These are phyloP conservation scores for Macrolepiota albuminosa DNA, from an alignment of 768 basidiomycete genomes.

Conservation along the genomic window DNA sequence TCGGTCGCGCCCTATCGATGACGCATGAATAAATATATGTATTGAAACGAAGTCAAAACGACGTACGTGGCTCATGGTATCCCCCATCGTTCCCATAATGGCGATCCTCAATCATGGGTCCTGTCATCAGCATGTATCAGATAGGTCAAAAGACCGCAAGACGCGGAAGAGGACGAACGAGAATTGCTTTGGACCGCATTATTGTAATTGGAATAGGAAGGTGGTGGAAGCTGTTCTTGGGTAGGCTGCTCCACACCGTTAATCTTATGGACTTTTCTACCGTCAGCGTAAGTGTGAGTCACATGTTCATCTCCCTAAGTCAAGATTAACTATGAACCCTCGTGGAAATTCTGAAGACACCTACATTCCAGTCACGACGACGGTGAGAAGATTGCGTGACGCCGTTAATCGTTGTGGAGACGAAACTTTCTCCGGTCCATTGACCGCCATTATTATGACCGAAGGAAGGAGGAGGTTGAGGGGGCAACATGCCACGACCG, in stretches of 20 bases:
- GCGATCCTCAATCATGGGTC: conserved; percentile 14
- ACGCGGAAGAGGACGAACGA: conserved; percentile 16
- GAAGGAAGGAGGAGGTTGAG: conserved; percentile 20
- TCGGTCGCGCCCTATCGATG: background rate
- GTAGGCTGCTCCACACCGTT: conserved; percentile 56
- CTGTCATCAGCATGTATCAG: background rate
- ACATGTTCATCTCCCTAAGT: conserved; percentile 72
- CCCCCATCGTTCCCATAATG: conserved; percentile 9
- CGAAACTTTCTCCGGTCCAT: conserved; percentile 53
- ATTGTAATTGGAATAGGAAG: conserved; percentile 18
- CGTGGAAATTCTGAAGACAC: conserved; percentile 20
- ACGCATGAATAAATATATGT: background rate
- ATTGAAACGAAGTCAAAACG: background rate
- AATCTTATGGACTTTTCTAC: conserved; percentile 58
- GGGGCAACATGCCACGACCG: conserved; percentile 8
- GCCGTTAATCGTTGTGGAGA: conserved; percentile 60
- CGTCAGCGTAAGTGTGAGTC: conserved; percentile 60
- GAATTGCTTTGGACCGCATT: conserved; percentile 9
- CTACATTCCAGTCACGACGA: conserved; percentile 52
- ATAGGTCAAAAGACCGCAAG: background rate
- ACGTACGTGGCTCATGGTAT: conserved; percentile 12
- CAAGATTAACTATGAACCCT: background rate
- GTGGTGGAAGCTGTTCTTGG: conserved; percentile 11
- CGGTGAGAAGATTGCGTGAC: conserved; percentile 57
- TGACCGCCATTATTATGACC: conserved; percentile 20